Conservation (phyloP, 768 basidiomycete genomes). For the Kwoniella pini region DNA sequence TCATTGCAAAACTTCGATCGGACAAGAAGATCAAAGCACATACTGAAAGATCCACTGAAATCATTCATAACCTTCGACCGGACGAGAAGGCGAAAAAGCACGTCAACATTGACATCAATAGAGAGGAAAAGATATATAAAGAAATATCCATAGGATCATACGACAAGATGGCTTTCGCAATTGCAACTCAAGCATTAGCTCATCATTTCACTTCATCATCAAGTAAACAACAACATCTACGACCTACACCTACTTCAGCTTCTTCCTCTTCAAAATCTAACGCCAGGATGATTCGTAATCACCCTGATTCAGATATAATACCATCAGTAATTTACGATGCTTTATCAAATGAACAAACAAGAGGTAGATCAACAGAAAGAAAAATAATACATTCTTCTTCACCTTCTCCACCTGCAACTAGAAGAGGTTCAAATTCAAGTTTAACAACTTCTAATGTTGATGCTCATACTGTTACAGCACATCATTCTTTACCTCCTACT, state of each 20-base stretch:
- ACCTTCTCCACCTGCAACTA: slow-evolving; percentile 10
- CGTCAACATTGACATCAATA: too few species aligned
- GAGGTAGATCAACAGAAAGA: slow-evolving; percentile 15
- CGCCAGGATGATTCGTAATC: neutral
- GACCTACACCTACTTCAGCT: neutral
- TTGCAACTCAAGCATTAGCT: slow-evolving; percentile 4
- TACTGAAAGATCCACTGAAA: too few species aligned
- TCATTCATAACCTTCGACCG: too few species aligned
- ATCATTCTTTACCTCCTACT: slow-evolving; percentile 36
- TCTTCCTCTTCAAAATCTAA: slow-evolving; percentile 5
- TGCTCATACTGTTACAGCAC: slow-evolving; percentile 19
- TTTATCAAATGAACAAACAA: neutral
- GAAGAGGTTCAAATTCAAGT: neutral
- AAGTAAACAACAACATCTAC: neutral
- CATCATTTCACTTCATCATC: neutral
- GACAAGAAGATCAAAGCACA: too few species aligned
- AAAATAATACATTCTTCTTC: slow-evolving; percentile 15
- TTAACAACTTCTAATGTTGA: neutral
- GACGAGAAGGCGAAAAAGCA: too few species aligned
- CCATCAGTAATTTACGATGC: slow-evolving; percentile 18
- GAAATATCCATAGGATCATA: neutral
- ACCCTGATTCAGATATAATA: slow-evolving; percentile 19
- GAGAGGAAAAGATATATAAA: neutral
- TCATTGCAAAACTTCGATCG: too few species aligned
- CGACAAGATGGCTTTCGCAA: slow-evolving; percentile 14